Base-by-base conservation (phyloP, 768 basidiomycete species). In the Lentinus brumalis region DNA sequence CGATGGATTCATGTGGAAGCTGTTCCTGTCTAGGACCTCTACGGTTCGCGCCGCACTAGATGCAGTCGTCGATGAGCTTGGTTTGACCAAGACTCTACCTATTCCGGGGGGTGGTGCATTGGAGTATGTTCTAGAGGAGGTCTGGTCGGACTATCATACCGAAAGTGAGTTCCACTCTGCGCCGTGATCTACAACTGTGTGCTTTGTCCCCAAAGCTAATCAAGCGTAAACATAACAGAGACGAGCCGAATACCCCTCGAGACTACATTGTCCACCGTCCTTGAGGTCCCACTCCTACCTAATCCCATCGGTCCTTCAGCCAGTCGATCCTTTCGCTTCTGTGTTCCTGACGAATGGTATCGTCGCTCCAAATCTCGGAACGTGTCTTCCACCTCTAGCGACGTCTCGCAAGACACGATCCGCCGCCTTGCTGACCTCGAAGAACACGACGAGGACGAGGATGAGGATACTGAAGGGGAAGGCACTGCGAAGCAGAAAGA, bases 331-430 rank as follows among this genome's bases (percentile, higher is more conserved):
- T 84, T 89, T 68, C 79, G 81, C 30, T 81, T 92, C 57, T 89
- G 86, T 62, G 84, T 94, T 8, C 89, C 89, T 2, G 89, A 89
- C 55, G 87, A 88, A 68, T 93, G 88, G 92, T 93, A 85, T 72
- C 84, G 86, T 58, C 83, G 89, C 16, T 84, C 86, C 18, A 88
- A 82, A 62, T 81, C 86, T 7, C 83, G 84, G 0, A 76, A 74
- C 41, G 67, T 79, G 2, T 83, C 85, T 2, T 73, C 75, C 14
- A 70, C 77, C 26, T 81, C 83, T 0, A 54, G 76, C 9, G 79
- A 79, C 38, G 81, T 84, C 3, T 86, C 85, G 2, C 79, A 86
- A 32, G 74, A 78, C 29, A 84, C 83, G 0, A 74, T 85, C 47
- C 76, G 75, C 47, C 78, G 77, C 9, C 73, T 86, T 3, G 80